These are phyloP conservation scores for Chlorociboria aeruginascens DNA, from an alignment of 495 filamentous ascomycete genomes.

Conservation along the genomic window DNA sequence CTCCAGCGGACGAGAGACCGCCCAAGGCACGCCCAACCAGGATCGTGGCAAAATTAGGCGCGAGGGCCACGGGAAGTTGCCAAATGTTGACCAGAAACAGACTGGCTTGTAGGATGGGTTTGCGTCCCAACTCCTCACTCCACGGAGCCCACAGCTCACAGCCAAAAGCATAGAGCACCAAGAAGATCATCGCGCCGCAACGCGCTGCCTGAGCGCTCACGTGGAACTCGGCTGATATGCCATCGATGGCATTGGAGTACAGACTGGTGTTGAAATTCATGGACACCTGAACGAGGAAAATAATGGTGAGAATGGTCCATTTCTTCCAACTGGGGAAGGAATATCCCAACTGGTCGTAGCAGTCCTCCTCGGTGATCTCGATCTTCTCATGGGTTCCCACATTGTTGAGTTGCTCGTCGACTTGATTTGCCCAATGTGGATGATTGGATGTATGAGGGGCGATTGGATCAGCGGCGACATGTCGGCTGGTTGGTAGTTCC, in stretches of 20 bases:
- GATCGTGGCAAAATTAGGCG: constrained; percentile 56
- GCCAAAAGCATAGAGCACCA: constrained; percentile 65
- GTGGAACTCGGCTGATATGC: constrained; percentile 48
- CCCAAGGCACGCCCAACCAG: constrained; percentile 55
- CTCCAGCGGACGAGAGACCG: constrained; percentile 62
- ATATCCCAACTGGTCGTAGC: constrained; percentile 54
- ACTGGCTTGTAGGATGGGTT: constrained; percentile 58
- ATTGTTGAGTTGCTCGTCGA: constrained; percentile 1
- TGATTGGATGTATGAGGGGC: too few relatives aligned
- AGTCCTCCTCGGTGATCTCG: constrained; percentile 51
- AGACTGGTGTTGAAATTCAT: constrained; percentile 80
- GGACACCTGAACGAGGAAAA: constrained; percentile 66
- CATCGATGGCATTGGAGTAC: constrained; percentile 52
- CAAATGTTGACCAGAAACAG: constrained; percentile 63
- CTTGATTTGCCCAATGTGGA: too few relatives aligned
- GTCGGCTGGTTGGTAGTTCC: neutral
- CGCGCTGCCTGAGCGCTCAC: constrained; percentile 55
- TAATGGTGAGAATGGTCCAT: constrained; percentile 57
- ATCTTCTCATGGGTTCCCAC: constrained; percentile 29
- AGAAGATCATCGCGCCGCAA: constrained; percentile 56
- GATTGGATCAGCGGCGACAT: too few relatives aligned
- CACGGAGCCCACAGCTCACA: constrained; percentile 78
- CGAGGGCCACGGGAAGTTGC: constrained; percentile 59
- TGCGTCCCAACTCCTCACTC: constrained; percentile 69
- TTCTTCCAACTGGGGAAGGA: constrained; percentile 55